Conservation (phyloP, 1,284 basidiomycete genomes). For the Microbotryum violaceum region DNA sequence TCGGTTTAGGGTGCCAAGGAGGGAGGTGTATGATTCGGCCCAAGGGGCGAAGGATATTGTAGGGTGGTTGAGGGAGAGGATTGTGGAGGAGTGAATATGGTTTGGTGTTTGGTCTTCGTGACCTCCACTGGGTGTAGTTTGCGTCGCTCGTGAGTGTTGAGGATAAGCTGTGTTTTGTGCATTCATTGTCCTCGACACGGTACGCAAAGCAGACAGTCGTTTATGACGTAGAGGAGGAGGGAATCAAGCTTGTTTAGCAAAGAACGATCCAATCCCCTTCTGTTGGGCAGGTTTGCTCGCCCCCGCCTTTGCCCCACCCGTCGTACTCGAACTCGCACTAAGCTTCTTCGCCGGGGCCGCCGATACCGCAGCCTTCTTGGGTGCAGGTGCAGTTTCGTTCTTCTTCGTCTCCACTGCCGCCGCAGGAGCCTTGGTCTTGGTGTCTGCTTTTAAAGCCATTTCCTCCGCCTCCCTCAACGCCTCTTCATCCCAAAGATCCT, state of each 20-base stretch:
- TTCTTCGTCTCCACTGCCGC: neutral
- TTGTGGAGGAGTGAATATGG: neutral
- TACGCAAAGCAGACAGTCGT: too few species aligned
- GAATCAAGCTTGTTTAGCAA: neutral
- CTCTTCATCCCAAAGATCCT: conserved; percentile 1
- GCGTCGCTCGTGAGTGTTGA: neutral
- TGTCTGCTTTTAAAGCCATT: neutral
- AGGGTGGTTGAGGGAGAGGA: neutral
- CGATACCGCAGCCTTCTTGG: neutral
- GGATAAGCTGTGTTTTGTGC: neutral
- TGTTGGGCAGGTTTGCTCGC: neutral
- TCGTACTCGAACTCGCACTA: neutral
- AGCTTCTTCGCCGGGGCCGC: neutral
- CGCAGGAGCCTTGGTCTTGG: too few species aligned
- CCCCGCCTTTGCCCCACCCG: neutral
- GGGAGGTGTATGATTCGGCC: conserved; percentile 14
- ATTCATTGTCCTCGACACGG: too few species aligned
- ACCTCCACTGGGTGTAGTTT: too few species aligned
- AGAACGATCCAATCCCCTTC: neutral
- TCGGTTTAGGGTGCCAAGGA: conserved; percentile 20
- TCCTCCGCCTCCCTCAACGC: conserved; percentile 11
- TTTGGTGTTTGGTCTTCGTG: neutral
- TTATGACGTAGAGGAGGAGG: neutral
- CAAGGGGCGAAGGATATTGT: neutral
- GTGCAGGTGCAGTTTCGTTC: too few species aligned